A percentile compares a stretch with the other conserved stretches of the same genome.
Evolutionary conservation across 106 monocot species (phyloP).

Genomic region (Dioscorea alata): DNA sequence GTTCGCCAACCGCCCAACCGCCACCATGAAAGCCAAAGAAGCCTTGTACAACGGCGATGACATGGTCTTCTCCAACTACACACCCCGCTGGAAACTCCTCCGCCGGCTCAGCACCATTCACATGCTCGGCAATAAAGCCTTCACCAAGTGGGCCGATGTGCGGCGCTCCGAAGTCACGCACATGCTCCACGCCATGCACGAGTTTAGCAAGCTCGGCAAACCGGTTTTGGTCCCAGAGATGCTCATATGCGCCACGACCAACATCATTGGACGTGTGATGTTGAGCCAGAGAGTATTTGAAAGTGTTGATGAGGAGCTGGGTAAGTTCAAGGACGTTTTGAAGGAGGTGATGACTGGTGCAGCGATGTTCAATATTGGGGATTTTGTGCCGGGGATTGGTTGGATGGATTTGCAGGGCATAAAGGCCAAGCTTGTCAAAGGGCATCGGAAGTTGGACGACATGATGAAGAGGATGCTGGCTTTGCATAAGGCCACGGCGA

Average conservation of each 20-base stretch:
- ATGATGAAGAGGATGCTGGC: slow-evolving; percentile 14
- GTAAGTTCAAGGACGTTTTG: slow-evolving; percentile 37
- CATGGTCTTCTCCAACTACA: slow-evolving; percentile 19
- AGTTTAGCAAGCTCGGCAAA: not conserved
- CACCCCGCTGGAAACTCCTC: slow-evolving; percentile 30
- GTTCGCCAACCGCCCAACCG: slow-evolving; percentile 14
- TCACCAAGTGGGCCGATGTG: slow-evolving; percentile 14
- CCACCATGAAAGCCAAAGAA: not conserved
- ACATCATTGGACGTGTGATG: slow-evolving; percentile 29
- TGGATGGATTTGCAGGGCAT: slow-evolving; percentile 40
- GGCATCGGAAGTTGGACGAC: slow-evolving; percentile 12
- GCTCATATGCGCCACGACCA: slow-evolving; percentile 22
- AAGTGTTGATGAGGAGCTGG: slow-evolving; percentile 17
- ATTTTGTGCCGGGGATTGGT: slow-evolving; percentile 25
- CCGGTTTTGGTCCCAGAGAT: slow-evolving; percentile 13
- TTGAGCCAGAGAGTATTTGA: slow-evolving; percentile 31
- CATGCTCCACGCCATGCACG: slow-evolving; percentile 18
- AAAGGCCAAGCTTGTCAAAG: slow-evolving; percentile 16
- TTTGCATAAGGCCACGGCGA: slow-evolving; percentile 14
- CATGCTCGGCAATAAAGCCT: slow-evolving; percentile 19
- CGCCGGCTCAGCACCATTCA: slow-evolving; percentile 17
- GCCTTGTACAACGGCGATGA: slow-evolving; percentile 12
- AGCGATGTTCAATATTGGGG: slow-evolving; percentile 28
- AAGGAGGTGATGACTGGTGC: slow-evolving; percentile 22
- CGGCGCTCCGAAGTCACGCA: slow-evolving; percentile 19